Base-by-base conservation (phyloP, 2,329 filamentous ascomycete genomes). In the Aspergillus phoenicis region DNA sequence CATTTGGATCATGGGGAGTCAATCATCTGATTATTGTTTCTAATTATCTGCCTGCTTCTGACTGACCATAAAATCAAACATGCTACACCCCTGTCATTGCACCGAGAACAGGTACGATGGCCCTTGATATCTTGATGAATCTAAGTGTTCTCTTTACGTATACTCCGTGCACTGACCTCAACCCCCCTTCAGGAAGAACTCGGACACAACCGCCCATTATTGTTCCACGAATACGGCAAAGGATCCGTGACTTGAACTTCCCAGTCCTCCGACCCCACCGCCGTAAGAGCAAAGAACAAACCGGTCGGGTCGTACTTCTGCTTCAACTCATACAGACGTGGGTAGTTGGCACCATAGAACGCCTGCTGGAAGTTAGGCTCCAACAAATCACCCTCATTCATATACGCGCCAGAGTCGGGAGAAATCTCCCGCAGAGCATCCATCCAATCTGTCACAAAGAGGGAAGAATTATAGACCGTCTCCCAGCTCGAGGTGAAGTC, bases 291-390 rank as follows among this genome's bases (percentile, higher is more conserved):
- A 57, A 62, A 70, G 56, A 75, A 75, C 15, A 75, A 57, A 38
- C 70, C 67, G 2, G 68, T 71, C 0, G 73, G 72, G 49, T 75
- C 74, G 59, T 70, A 72, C 54, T 68, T 62, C 49, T 70, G 66
- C 69, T 75, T 75, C 53, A 75, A 47, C 11, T 61, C 36, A 39
- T 71, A 65, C 1, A 75, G 60, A 2, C 58, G 51, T 0, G 63
- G 62, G 52, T 76, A 75, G 30, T 75, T 70, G 36, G 51, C 49
- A 2, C 79, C 79, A 64, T 74, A 80, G 63, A 79, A 81, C 2
- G 74, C 67, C 17, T 75, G 52, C 60, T 80, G 74, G 65, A 74
- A 78, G 49, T 76, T 65, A 2, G 77, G 76, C 61, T 80, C 77
- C 4, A 70, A 68, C 10, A 75, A 68, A 58, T 79, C 73, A 5